phyloP scores from a whole-genome alignment of 495 filamentous ascomycete species.

The Neurospora sp. region DNA sequence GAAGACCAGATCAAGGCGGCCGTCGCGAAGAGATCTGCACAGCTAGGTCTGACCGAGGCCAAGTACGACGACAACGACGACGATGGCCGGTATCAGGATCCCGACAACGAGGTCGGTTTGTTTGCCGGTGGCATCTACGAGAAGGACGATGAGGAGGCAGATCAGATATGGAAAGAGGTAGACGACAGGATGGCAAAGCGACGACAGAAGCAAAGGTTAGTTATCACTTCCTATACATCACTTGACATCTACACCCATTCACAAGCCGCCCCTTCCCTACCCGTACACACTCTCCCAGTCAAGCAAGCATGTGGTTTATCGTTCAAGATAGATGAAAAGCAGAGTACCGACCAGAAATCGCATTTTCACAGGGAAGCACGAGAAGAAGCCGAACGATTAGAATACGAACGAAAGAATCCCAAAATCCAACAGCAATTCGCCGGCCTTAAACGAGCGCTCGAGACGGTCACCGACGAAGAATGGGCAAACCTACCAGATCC shows the following conservation, averaged over 20 bases:
- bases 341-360: constrained; percentile 70
- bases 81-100: constrained; percentile 85
- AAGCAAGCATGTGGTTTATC: constrained; percentile 58
- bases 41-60: constrained; percentile 60
- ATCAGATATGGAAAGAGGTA: constrained; percentile 87
- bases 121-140: constrained; percentile 93
- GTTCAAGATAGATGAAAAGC: no score
- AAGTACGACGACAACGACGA: constrained; percentile 82
- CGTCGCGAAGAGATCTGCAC: constrained; percentile 80
- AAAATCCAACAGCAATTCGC: constrained; percentile 99
- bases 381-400: constrained; percentile 79
- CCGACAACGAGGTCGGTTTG: constrained; percentile 91
- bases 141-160: constrained; percentile 93
- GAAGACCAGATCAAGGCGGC: constrained; percentile 98
- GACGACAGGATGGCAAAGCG: constrained; percentile 94
- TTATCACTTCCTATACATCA: constrained; percentile 24
- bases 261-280: constrained; percentile 9
- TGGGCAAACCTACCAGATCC: constrained; percentile 95
- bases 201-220: constrained; percentile 82
- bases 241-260: background rate
- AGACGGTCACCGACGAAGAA: constrained; percentile 84
- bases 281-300: constrained; percentile 14
- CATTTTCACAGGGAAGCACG: constrained; percentile 81
- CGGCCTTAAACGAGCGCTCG: constrained; percentile 83
- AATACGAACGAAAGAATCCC: constrained; percentile 93